phyloP scores from a whole-genome alignment of 257 asterid genomes.

The Scutellaria baicalensis region DNA sequence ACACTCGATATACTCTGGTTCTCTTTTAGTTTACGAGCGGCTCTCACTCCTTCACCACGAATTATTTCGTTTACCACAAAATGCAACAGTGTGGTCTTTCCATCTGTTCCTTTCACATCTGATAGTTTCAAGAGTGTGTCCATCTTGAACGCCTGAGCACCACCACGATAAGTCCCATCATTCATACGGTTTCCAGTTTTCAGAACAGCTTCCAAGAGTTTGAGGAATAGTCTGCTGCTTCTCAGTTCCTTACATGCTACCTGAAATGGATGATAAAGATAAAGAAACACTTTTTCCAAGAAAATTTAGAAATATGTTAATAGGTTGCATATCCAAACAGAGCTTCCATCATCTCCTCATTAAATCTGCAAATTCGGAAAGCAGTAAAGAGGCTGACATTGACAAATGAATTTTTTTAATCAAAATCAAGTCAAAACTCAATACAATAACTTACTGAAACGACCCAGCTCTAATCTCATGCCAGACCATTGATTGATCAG shows the following conservation, averaged over 20 bases:
- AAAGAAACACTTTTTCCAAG: neutral
- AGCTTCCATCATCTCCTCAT: constrained; percentile 94
- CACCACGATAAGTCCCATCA: constrained; percentile 85
- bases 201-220: constrained; percentile 91
- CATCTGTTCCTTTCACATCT: too few species aligned
- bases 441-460: constrained; percentile 65
- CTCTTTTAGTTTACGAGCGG: too few species aligned
- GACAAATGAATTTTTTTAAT: neutral
- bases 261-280: constrained; percentile 30
- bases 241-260: constrained; percentile 76
- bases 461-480: constrained; percentile 90
- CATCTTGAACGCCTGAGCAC: too few species aligned
- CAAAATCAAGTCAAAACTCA: neutral
- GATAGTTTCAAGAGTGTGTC: too few species aligned
- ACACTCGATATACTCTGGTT: too few species aligned
- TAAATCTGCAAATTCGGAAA: constrained; percentile 42
- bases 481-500: constrained; percentile 96
- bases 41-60: too few species aligned
- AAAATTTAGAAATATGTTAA: neutral
- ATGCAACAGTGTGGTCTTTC: too few species aligned
- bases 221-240: constrained; percentile 83
- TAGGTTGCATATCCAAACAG: constrained; percentile 62
- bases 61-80: too few species aligned
- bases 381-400: neutral
- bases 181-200: constrained; percentile 97